A percentile compares a stretch with the other conserved stretches of the same genome.
Conservation (phyloP, 345 rosid genomes). For the Toxicodendron radicans region DNA sequence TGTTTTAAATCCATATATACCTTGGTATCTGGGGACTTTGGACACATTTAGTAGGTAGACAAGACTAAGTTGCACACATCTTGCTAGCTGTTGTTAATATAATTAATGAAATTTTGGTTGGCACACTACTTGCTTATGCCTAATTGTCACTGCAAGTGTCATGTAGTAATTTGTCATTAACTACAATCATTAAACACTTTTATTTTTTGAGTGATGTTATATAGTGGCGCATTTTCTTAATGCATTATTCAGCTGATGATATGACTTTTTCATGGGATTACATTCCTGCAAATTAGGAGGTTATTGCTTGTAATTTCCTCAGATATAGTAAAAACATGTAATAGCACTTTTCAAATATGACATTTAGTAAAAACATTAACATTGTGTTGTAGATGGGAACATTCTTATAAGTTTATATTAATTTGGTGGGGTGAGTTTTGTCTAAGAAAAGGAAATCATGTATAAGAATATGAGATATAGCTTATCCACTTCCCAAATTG, state of each 20-base stretch:
- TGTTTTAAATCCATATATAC: background rate
- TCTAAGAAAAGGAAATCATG: too few species aligned
- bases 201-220: background rate
- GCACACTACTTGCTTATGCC: background rate
- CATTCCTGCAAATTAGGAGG: background rate
- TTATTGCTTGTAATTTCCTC: constrained; percentile 20
- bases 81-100: too few species aligned
- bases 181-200: background rate
- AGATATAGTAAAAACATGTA: too few species aligned
- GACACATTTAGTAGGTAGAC: background rate
- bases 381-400: too few species aligned
- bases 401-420: too few species aligned
- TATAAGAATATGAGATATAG: too few species aligned
- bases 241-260: background rate
- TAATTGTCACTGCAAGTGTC: background rate
- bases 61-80: background rate
- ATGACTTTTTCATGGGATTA: background rate
- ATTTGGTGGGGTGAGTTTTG: too few species aligned
- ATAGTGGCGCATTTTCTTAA: background rate
- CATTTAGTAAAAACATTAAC: too few species aligned
- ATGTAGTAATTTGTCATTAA: background rate
- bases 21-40: background rate
- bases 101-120: background rate
- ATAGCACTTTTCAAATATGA: too few species aligned
- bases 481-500: too few species aligned